Conservation (phyloP, 164 flowering plant species). For the Annona cherimola region DNA sequence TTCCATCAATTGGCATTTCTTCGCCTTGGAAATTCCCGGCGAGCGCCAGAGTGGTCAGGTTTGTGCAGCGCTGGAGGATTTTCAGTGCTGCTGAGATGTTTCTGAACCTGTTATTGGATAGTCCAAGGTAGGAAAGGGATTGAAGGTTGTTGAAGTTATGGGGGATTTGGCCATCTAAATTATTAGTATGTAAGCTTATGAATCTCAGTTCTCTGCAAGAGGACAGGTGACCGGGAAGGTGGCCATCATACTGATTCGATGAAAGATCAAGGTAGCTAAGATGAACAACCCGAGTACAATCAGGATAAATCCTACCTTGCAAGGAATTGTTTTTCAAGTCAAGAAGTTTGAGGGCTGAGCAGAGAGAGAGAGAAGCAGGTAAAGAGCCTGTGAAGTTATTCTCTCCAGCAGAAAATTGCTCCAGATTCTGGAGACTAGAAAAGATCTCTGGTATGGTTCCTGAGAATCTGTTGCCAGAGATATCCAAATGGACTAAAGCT, state of each 20-base stretch:
- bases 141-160: constrained; percentile 9
- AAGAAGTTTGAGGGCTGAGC: constrained; percentile 1
- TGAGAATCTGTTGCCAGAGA: constrained; percentile 13
- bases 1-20: not conserved
- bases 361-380: constrained; percentile 8
- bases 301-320: constrained; percentile 2
- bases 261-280: constrained; percentile 12
- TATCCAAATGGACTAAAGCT: constrained; percentile 4
- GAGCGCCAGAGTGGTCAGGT: constrained; percentile 14
- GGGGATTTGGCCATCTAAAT: constrained; percentile 17
- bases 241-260: constrained; percentile 13
- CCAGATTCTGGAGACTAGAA: constrained; percentile 3
- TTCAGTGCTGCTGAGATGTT: constrained; percentile 13
- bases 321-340: constrained; percentile 17
- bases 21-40: constrained; percentile 7
- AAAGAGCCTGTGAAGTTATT: constrained; percentile 9
- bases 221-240: constrained; percentile 14
- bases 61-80: constrained; percentile 17
- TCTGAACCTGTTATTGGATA: constrained; percentile 17
- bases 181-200: constrained; percentile 13
- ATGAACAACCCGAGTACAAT: constrained; percentile 3
- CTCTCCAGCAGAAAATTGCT: constrained; percentile 9
- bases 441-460: constrained; percentile 16
- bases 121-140: constrained; percentile 13
- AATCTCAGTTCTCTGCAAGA: constrained; percentile 11